These are phyloP conservation scores for Phytopythium vexans DNA, from an alignment of 352 stramenopile genomes.

Conservation along the genomic window DNA sequence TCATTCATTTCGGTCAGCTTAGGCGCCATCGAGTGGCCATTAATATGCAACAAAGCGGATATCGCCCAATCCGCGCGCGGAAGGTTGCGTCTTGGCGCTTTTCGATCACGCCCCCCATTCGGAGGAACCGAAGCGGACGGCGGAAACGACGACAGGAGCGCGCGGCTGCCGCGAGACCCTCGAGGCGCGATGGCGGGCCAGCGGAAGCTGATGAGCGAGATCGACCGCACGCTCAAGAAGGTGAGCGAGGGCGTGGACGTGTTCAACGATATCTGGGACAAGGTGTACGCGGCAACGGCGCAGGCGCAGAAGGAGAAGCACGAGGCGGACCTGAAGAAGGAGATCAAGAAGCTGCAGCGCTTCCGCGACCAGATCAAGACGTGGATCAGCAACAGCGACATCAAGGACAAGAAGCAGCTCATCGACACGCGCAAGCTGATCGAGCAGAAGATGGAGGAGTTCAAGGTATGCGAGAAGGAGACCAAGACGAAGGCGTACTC, in stretches of 20 bases:
- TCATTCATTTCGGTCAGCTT: background rate
- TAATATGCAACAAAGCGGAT: too few species aligned
- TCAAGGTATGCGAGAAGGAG: constrained; percentile 99
- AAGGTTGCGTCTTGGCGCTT: too few species aligned
- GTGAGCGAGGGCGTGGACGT: constrained; percentile 98
- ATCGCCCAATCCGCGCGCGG: too few species aligned
- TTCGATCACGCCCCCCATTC: too few species aligned
- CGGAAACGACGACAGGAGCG: too few species aligned
- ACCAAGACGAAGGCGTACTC: constrained; percentile 99
- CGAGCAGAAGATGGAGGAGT: constrained; percentile 99
- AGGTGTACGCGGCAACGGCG: constrained; percentile 95
- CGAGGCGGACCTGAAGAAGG: constrained; percentile 99
- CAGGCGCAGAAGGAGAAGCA: constrained; percentile 99
- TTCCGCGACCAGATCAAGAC: constrained; percentile 99
- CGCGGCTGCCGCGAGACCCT: too few species aligned
- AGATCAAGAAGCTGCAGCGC: constrained; percentile 99
- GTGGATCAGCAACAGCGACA: constrained; percentile 96
- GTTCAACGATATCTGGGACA: constrained; percentile 99
- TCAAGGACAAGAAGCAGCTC: constrained; percentile 96
- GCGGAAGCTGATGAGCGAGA: constrained; percentile 92
- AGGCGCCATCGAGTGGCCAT: too few species aligned
- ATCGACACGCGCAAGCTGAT: constrained; percentile 91
- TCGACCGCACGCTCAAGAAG: constrained; percentile 99
- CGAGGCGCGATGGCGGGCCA: constrained; percentile 62
- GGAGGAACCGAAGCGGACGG: too few species aligned